Evolutionary conservation across 768 basidiomycete genomes (phyloP).

Genomic region (Tulasnella sp.): DNA sequence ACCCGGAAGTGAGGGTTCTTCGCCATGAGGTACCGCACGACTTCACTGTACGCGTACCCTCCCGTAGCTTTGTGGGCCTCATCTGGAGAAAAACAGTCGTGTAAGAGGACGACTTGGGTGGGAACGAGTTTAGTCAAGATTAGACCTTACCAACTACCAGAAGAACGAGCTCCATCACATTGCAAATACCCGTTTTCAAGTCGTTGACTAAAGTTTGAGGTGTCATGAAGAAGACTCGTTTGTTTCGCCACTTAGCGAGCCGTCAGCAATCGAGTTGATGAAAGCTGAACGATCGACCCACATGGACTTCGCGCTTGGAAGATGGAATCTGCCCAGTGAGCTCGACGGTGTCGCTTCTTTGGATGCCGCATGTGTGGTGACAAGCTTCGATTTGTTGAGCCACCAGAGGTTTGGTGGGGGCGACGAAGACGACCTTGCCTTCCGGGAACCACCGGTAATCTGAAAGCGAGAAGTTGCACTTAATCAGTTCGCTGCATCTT

Average conservation of each 20-base stretch:
- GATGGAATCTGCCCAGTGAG: constrained; percentile 72
- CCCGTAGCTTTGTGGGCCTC: constrained; percentile 95
- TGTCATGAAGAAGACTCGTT: constrained; percentile 91
- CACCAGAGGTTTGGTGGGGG: constrained; percentile 94
- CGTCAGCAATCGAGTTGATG: constrained; percentile 11
- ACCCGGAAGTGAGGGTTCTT: constrained; percentile 92
- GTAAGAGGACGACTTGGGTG: not conserved
- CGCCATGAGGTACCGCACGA: constrained; percentile 84
- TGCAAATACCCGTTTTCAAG: constrained; percentile 64
- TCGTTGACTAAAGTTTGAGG: constrained; percentile 94
- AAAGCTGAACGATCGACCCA: constrained; percentile 38
- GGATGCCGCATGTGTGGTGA: constrained; percentile 89
- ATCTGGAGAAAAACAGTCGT: constrained; percentile 48
- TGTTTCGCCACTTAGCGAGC: constrained; percentile 62
- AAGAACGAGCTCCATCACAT: constrained; percentile 74
- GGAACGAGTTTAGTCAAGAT: not conserved
- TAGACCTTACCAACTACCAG: constrained; percentile 70
- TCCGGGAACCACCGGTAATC: constrained; percentile 91
- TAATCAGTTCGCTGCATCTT: not conserved
- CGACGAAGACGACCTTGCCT: constrained; percentile 90
- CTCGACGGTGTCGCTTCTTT: constrained; percentile 77
- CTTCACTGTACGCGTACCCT: constrained; percentile 82
- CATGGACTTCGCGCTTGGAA: constrained; percentile 54
- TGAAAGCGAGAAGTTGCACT: constrained; percentile 35
- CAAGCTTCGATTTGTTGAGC: constrained; percentile 93